Conservation (phyloP, 2,329 filamentous ascomycete species). For the Pseudogymnoascus sp. region DNA sequence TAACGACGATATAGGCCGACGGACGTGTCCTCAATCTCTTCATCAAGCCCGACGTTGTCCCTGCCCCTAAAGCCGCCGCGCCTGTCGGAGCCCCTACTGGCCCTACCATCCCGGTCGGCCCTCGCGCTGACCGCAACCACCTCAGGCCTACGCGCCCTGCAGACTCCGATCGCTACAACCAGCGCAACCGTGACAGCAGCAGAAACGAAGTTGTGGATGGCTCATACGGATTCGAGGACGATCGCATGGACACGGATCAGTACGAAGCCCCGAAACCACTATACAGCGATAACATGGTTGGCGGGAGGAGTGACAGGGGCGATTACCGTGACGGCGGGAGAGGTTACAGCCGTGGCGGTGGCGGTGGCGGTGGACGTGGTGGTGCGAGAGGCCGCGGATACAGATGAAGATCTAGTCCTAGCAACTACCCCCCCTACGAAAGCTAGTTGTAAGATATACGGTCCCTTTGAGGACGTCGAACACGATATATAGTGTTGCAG, state of each 20-base stretch:
- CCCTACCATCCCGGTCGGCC: constrained; percentile 21
- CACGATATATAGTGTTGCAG: background rate
- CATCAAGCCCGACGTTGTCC: constrained; percentile 43
- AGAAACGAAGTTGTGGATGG: constrained; percentile 27
- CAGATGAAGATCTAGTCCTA: constrained; percentile 16
- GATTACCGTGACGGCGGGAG: constrained; percentile 18
- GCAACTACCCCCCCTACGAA: background rate
- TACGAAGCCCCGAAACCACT: constrained; percentile 15
- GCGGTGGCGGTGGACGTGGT: constrained; percentile 16
- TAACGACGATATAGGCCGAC: constrained; percentile 48
- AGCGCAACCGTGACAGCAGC: constrained; percentile 17
- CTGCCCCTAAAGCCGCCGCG: constrained; percentile 6
- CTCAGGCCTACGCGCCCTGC: constrained; percentile 17
- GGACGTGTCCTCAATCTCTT: constrained; percentile 67
- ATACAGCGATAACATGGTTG: constrained; percentile 27
- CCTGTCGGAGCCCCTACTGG: constrained; percentile 11
- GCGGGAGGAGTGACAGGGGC: constrained; percentile 11
- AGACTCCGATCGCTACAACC: constrained; percentile 19
- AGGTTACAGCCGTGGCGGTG: constrained; percentile 16
- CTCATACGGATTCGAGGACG: constrained; percentile 27
- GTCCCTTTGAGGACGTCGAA: background rate
- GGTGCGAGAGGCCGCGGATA: constrained; percentile 15
- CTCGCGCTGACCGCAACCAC: constrained; percentile 20
- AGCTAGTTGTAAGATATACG: background rate
- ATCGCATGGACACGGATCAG: constrained; percentile 28